Percentiles rank a stretch among this genome's conserved stretches.
Conservation (phyloP, 768 basidiomycete species). For the Tricholoma matsutake region DNA sequence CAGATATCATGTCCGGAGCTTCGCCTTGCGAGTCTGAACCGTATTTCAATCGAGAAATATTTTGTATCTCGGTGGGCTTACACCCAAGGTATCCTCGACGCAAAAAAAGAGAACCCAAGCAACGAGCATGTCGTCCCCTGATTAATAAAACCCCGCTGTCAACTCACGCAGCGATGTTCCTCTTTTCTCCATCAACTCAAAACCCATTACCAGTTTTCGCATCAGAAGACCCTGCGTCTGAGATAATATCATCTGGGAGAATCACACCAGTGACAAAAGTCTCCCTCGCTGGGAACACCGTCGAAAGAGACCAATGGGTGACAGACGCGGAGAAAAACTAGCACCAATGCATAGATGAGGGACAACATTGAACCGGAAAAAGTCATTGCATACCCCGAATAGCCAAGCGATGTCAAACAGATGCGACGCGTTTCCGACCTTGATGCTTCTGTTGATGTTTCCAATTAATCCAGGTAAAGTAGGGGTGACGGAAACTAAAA, state of each 20-base stretch:
- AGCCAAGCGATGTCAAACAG: conserved; percentile 76
- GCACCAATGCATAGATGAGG: not conserved
- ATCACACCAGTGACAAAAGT: conserved; percentile 37
- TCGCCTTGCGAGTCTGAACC: no score
- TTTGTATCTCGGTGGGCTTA: not conserved
- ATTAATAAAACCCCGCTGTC: not conserved
- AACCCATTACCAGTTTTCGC: not conserved
- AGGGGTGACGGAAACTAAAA: conserved; percentile 66
- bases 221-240: not conserved
- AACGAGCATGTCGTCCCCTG: no score
- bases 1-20: no score
- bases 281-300: conserved; percentile 38
- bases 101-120: not conserved
- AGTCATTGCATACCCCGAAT: conserved; percentile 55
- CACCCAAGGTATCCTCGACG: not conserved
- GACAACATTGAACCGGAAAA: not conserved
- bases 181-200: not conserved
- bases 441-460: conserved; percentile 64
- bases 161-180: not conserved
- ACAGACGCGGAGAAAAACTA: conserved; percentile 38
- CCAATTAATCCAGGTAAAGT: conserved; percentile 75
- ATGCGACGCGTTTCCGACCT: conserved; percentile 53
- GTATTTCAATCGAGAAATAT: not conserved
- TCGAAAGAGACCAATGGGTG: conserved; percentile 37
- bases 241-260: conserved; percentile 24